These are phyloP conservation scores for Backusella morwellensis DNA, from an alignment of 192 early-diverging fungal genomes.

Conservation along the genomic window DNA sequence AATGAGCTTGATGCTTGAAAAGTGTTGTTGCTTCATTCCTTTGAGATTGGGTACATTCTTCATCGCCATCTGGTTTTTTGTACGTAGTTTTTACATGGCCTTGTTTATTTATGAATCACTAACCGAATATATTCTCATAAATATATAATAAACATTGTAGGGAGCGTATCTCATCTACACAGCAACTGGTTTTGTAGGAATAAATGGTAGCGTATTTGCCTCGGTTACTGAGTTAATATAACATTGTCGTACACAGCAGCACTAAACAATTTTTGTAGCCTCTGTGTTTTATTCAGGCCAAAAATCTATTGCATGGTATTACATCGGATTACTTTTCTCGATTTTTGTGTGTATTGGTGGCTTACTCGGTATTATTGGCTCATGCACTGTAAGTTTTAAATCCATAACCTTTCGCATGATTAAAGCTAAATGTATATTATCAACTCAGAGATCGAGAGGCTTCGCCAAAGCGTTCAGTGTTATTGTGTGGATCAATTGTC, in stretches of 20 bases:
- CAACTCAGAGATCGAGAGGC: constrained; percentile 24
- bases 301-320: constrained; percentile 21
- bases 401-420: not conserved
- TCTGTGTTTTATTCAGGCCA: constrained; percentile 33
- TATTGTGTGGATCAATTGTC: constrained; percentile 31
- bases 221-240: not conserved
- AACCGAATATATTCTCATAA: not conserved
- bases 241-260: not conserved
- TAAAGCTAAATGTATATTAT: not conserved
- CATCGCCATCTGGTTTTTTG: constrained; percentile 36
- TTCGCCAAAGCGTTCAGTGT: constrained; percentile 35
- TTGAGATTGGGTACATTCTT: constrained; percentile 35
- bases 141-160: not conserved
- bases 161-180: constrained; percentile 9
- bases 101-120: not conserved
- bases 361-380: constrained; percentile 31
- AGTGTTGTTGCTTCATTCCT: constrained; percentile 40
- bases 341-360: constrained; percentile 30
- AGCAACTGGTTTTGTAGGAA: constrained; percentile 21
- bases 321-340: constrained; percentile 25
- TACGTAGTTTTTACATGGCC: constrained; percentile 12
- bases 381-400: constrained; percentile 28
- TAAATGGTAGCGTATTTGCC: constrained; percentile 13
- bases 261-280: constrained; percentile 17
- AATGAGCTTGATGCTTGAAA: constrained; percentile 30